Evolutionary conservation across 345 rosid species (phyloP).

Genomic region (Populus simonii): DNA sequence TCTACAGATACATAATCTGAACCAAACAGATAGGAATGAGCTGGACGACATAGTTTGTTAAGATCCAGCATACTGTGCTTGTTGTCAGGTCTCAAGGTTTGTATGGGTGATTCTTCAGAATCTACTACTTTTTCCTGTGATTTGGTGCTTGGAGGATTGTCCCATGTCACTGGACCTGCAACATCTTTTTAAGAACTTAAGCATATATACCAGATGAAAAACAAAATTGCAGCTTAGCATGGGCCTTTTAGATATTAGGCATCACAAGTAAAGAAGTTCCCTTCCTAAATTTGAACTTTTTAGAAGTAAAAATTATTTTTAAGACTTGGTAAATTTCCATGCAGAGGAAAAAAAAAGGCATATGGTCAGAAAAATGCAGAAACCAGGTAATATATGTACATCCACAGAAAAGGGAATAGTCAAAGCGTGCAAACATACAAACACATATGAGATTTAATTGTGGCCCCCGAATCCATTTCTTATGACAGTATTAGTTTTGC

Average conservation of each 20-base stretch:
- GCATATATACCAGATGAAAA: not conserved
- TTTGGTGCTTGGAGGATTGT: constrained; percentile 26
- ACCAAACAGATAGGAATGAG: constrained; percentile 57
- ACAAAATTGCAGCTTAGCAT: not conserved
- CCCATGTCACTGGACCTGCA: constrained; percentile 41
- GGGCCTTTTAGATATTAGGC: not conserved
- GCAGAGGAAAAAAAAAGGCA: not conserved
- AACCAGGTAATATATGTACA: not conserved
- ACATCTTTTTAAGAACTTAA: constrained; percentile 10
- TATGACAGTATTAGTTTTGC: not conserved
- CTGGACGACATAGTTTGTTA: constrained; percentile 24
- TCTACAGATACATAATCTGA: constrained; percentile 71
- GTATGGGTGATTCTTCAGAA: constrained; percentile 29
- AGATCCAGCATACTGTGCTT: constrained; percentile 19
- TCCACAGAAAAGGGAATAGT: not conserved
- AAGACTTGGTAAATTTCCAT: not conserved
- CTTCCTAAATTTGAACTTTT: not conserved
- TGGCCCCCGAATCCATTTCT: not conserved
- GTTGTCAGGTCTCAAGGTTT: constrained; percentile 34
- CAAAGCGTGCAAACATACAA: not conserved
- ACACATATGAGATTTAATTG: not conserved
- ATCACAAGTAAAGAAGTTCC: not conserved
- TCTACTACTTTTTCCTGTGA: constrained; percentile 14
- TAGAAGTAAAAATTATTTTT: not conserved
- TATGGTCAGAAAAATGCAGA: not conserved